Conservation (phyloP, 192 early-diverging fungal species). For the Coemansia sp. region DNA sequence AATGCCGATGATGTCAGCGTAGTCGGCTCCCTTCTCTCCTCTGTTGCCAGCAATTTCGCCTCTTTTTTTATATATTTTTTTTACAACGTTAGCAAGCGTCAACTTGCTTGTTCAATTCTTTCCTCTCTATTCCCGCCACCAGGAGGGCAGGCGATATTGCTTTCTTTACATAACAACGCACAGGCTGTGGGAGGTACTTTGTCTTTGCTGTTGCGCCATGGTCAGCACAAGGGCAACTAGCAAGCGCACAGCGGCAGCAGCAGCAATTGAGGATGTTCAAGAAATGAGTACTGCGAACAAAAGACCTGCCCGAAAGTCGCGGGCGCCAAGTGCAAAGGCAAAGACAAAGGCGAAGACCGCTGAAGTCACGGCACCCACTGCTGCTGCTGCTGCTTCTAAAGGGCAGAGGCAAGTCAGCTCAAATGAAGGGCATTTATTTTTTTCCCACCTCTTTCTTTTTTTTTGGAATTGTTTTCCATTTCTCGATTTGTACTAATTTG, state of each 20-base stretch:
- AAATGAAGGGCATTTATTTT: too few relatives aligned
- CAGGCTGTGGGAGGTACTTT: background rate
- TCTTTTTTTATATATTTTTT: background rate
- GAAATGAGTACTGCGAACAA: background rate
- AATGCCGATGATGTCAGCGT: too few relatives aligned
- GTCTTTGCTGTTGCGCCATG: background rate
- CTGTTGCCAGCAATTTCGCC: background rate
- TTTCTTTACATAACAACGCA: background rate
- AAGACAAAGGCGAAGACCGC: too few relatives aligned
- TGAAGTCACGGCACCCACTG: background rate
- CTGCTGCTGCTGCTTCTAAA: background rate
- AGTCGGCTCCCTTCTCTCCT: background rate
- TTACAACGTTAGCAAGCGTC: background rate
- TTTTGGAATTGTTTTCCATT: background rate
- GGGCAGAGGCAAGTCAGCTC: slow-evolving; percentile 5
- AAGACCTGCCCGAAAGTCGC: background rate
- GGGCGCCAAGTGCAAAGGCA: background rate
- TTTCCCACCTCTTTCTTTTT: background rate
- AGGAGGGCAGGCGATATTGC: background rate
- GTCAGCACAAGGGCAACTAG: background rate
- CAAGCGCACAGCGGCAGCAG: background rate
- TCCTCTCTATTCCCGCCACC: background rate
- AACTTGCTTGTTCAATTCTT: background rate
- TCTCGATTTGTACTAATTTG: background rate
- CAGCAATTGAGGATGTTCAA: background rate